phyloP scores from a whole-genome alignment of 1,284 basidiomycete species.

The Marasmius tenuissimus region DNA sequence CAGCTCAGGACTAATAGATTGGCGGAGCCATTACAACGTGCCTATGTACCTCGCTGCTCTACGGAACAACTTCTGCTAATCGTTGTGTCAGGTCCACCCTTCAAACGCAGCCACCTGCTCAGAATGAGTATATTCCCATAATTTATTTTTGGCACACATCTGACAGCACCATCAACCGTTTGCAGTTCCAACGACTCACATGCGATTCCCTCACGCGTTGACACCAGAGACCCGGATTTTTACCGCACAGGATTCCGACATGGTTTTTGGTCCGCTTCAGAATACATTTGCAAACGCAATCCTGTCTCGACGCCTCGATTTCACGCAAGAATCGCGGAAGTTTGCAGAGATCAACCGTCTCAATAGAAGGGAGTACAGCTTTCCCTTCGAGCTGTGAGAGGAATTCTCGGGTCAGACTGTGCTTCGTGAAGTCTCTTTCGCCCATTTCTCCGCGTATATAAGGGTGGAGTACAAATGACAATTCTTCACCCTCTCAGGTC shows the following conservation, averaged over 20 bases:
- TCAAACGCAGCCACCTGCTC: neutral
- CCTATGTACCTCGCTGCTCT: neutral
- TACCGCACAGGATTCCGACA: no score
- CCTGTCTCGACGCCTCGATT: neutral
- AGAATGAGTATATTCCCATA: neutral
- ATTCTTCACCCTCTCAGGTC: neutral
- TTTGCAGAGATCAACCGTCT: neutral
- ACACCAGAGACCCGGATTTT: no score
- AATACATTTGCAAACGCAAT: no score
- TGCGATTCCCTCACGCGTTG: no score
- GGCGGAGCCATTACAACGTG: no score
- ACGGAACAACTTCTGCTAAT: constrained; percentile 1
- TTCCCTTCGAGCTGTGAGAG: neutral
- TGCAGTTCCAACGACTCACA: no score
- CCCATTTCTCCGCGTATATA: neutral
- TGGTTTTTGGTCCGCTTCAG: no score
- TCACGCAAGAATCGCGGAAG: neutral
- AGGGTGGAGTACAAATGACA: neutral
- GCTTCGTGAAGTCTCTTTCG: neutral
- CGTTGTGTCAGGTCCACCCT: neutral
- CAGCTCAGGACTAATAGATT: no score
- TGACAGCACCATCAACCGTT: no score
- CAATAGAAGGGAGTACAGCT: neutral
- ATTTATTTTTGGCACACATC: neutral
- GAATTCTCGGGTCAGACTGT: neutral